Evolutionary conservation across 139 green algal genomes (phyloP).

Genomic region (Picochlorum sp.): DNA sequence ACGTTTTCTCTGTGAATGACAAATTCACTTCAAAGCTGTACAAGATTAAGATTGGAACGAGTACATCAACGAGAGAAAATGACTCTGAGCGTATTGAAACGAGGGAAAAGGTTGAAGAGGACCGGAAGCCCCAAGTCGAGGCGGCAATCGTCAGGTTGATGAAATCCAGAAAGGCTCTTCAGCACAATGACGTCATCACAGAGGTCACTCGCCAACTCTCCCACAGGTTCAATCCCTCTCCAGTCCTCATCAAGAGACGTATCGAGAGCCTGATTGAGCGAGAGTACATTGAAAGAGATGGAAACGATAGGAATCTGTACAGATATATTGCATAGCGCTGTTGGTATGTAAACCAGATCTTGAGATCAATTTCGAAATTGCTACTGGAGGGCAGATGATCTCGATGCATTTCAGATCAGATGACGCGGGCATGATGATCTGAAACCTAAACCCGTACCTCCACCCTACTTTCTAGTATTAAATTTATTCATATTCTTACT

Average conservation of each 20-base stretch:
- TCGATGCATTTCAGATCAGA: not conserved
- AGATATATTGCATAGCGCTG: constrained; percentile 64
- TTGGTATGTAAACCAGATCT: not conserved
- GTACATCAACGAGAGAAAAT: constrained; percentile 63
- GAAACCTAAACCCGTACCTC: no score
- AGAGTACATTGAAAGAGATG: constrained; percentile 92
- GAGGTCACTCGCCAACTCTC: constrained; percentile 88
- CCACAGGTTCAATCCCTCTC: constrained; percentile 81
- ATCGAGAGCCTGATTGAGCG: constrained; percentile 97
- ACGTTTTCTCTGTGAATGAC: constrained; percentile 90
- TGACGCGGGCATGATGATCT: not conserved
- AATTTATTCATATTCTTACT: not conserved
- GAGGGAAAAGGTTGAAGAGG: constrained; percentile 78
- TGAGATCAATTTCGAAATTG: no score
- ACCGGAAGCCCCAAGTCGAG: constrained; percentile 97
- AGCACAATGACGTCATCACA: constrained; percentile 87
- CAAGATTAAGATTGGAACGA: constrained; percentile 64
- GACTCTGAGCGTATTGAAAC: constrained; percentile 86
- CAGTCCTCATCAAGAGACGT: constrained; percentile 91
- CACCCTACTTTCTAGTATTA: not conserved
- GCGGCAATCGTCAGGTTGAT: constrained; percentile 96
- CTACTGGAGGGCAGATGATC: no score
- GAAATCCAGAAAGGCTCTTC: constrained; percentile 78
- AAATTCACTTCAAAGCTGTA: constrained; percentile 72
- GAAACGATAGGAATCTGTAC: constrained; percentile 84